Percentiles rank a stretch among this genome's conserved stretches.
Evolutionary conservation across 208 protist genomes (phyloP).

Genomic region (Trypanosoma lewisi): DNA sequence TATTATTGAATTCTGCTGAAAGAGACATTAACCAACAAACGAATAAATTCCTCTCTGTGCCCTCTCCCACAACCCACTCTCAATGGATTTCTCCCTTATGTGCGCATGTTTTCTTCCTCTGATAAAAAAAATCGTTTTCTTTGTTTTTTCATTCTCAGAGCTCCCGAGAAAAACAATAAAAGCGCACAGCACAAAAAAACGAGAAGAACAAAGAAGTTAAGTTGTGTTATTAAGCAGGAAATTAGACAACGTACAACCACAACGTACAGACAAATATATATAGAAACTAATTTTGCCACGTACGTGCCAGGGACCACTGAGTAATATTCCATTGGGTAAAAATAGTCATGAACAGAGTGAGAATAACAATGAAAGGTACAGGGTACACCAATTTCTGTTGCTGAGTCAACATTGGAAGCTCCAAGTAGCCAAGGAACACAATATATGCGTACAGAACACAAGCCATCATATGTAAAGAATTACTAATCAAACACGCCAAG

Average conservation of each 20-base stretch:
- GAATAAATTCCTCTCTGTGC: not conserved
- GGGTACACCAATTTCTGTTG: constrained; percentile 92
- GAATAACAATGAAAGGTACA: constrained; percentile 47
- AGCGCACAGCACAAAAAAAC: no score
- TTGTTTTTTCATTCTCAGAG: not conserved
- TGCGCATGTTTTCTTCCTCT: no score
- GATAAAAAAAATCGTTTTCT: not conserved
- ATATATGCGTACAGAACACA: constrained; percentile 85
- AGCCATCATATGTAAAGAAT: constrained; percentile 65
- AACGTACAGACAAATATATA: not conserved
- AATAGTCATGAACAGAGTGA: constrained; percentile 52
- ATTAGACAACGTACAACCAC: no score
- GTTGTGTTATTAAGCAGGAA: no score
- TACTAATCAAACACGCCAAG: constrained; percentile 44
- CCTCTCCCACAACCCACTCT: not conserved
- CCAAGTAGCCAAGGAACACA: constrained; percentile 91
- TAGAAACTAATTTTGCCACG: constrained; percentile 20
- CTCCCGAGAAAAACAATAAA: no score
- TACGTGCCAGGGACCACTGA: constrained; percentile 24
- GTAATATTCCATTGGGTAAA: constrained; percentile 38
- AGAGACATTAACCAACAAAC: not conserved
- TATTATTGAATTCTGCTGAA: not conserved
- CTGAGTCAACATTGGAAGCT: constrained; percentile 83
- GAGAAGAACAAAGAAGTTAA: no score
- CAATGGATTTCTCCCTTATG: no score